phyloP scores from a whole-genome alignment of 2,329 filamentous ascomycete species.

The Stenocarpella maydis region DNA sequence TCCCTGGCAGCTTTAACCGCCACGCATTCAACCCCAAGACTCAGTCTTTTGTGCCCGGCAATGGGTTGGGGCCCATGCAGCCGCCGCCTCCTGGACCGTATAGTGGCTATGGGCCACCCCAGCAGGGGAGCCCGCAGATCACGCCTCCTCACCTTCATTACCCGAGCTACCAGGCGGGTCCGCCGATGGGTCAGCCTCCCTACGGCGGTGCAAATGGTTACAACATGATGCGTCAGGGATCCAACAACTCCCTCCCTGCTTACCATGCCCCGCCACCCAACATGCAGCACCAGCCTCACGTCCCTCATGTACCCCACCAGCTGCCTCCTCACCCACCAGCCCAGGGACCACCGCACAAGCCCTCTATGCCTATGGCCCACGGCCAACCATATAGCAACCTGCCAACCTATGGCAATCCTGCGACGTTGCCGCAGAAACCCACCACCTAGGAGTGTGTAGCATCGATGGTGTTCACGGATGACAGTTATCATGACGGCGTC shows the following conservation, averaged over 20 bases:
- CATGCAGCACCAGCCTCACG: slow-evolving; percentile 37
- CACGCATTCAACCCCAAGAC: slow-evolving; percentile 95
- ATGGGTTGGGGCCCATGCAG: slow-evolving; percentile 57
- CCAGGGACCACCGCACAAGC: slow-evolving; percentile 52
- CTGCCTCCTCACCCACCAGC: slow-evolving; percentile 41
- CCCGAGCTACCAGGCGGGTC: slow-evolving; percentile 55
- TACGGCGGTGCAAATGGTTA: slow-evolving; percentile 56
- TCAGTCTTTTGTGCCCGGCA: slow-evolving; percentile 84
- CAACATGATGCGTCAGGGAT: slow-evolving; percentile 64
- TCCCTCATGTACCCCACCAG: slow-evolving; percentile 52
- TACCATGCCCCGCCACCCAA: slow-evolving; percentile 53
- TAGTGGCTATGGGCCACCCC: slow-evolving; percentile 57
- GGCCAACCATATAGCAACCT: slow-evolving; percentile 60
- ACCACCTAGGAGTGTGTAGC: slow-evolving; percentile 46
- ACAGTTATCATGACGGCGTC: slow-evolving; percentile 37
- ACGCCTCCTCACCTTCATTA: slow-evolving; percentile 61
- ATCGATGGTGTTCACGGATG: slow-evolving; percentile 38
- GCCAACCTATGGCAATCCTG: slow-evolving; percentile 67
- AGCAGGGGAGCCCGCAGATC: slow-evolving; percentile 63
- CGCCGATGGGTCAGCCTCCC: slow-evolving; percentile 47
- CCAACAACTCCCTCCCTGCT: slow-evolving; percentile 61
- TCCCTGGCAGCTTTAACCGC: slow-evolving; percentile 79
- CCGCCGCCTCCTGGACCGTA: slow-evolving; percentile 57
- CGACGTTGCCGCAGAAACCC: slow-evolving; percentile 67
- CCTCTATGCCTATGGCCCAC: slow-evolving; percentile 46